Conservation (phyloP, 495 filamentous ascomycete species). For the Penicillium paxilli region DNA sequence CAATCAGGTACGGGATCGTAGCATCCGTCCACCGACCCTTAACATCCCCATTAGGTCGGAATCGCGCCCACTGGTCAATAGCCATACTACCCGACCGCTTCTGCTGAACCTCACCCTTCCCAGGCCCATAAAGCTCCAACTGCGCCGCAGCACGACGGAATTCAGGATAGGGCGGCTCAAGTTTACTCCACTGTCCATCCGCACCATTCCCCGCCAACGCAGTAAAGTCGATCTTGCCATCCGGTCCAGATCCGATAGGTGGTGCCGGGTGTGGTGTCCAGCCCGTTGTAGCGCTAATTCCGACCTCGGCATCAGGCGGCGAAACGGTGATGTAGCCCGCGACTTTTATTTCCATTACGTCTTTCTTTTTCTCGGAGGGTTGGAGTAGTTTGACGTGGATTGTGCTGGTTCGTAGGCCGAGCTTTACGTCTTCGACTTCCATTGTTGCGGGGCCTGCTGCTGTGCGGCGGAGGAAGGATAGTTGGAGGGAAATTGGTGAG, state of each 20-base stretch:
- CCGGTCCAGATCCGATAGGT: slow-evolving; percentile 27
- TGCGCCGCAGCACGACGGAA: slow-evolving; percentile 58
- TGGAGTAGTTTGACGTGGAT: slow-evolving; percentile 68
- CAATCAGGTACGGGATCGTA: slow-evolving; percentile 58
- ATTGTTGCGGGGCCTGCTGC: slow-evolving; percentile 61
- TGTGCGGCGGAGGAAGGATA: slow-evolving; percentile 72
- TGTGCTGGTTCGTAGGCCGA: slow-evolving; percentile 67
- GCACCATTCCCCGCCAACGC: slow-evolving; percentile 38
- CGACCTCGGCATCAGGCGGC: slow-evolving; percentile 57
- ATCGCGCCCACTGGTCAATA: slow-evolving; percentile 68
- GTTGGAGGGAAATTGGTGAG: slow-evolving; percentile 62
- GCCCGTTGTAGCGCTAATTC: slow-evolving; percentile 54
- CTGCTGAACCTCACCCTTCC: slow-evolving; percentile 25
- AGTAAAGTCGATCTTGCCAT: slow-evolving; percentile 24
- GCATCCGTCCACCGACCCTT: slow-evolving; percentile 55
- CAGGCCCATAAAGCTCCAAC: slow-evolving; percentile 56
- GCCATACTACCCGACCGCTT: slow-evolving; percentile 35
- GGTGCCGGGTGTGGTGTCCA: slow-evolving; percentile 51
- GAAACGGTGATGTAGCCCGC: slow-evolving; percentile 69
- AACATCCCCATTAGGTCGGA: slow-evolving; percentile 35
- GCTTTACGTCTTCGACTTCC: slow-evolving; percentile 68
- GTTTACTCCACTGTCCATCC: slow-evolving; percentile 32
- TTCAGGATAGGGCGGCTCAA: slow-evolving; percentile 36
- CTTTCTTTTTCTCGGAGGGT: slow-evolving; percentile 22
- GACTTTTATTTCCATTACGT: slow-evolving; percentile 53